Evolutionary conservation across 345 rosid species (phyloP).

Genomic region (Sisymbrium irio): DNA sequence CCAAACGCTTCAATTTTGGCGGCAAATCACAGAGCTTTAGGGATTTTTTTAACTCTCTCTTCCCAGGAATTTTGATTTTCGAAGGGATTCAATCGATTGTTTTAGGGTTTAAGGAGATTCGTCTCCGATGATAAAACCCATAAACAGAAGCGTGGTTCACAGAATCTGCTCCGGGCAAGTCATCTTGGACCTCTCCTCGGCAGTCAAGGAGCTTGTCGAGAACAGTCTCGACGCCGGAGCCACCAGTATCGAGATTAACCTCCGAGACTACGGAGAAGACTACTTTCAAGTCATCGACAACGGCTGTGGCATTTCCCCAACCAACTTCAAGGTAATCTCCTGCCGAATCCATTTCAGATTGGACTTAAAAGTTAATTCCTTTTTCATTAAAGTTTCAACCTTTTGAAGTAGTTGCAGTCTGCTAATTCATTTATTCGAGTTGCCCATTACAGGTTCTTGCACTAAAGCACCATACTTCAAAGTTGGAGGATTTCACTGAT

Average conservation of each 20-base stretch:
- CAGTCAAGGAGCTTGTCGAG: constrained; percentile 95
- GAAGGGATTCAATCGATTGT: neutral
- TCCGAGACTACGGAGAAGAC: constrained; percentile 79
- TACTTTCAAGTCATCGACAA: constrained; percentile 91
- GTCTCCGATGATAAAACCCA: constrained; percentile 53
- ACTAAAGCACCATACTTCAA: constrained; percentile 92
- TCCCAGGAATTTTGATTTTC: constrained; percentile 8
- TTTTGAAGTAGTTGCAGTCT: neutral
- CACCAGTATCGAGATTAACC: constrained; percentile 68
- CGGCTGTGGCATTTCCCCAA: constrained; percentile 86
- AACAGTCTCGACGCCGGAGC: constrained; percentile 98
- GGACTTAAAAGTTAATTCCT: too few species aligned
- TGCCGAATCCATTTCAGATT: neutral
- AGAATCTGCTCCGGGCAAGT: constrained; percentile 93
- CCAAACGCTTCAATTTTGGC: constrained; percentile 25
- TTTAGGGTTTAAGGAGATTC: constrained; percentile 38
- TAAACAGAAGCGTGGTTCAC: constrained; percentile 73
- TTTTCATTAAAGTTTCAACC: neutral
- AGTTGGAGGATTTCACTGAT: constrained; percentile 73
- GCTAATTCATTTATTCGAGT: too few species aligned
- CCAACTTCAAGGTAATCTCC: constrained; percentile 65
- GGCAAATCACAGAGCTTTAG: constrained; percentile 16
- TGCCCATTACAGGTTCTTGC: constrained; percentile 61
- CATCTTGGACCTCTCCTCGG: constrained; percentile 86
- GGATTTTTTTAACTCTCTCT: neutral